Evolutionary conservation across 164 flowering plant genomes (phyloP), one percentile per base, ranked within the genome.

Genomic region (Chloranthus sessilifolius): DNA sequence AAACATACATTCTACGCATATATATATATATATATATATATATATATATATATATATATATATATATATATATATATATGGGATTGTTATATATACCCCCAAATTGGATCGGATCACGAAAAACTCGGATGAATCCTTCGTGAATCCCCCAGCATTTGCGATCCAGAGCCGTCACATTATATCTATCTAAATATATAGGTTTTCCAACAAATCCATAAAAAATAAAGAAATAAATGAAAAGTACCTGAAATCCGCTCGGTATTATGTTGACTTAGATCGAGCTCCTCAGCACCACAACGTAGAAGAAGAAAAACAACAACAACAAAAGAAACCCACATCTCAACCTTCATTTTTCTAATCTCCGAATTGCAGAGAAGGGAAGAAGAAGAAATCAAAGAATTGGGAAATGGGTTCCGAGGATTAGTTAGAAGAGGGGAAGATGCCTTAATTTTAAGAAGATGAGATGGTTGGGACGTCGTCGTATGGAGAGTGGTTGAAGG

Each of bases 211-310:
- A 40, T 31, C 20, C 25, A 14, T 5, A 21, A 8, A 15, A 15
- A 7, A 4, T 0, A 4, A 40, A 37, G 16, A 20, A 29, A 9
- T n/a, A 3, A 29, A 58, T 20, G 36, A 54, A 47, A 27, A 52
- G 10, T 26, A 81, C 92, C 92, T 63, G 87, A 77, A 61, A 84
- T 84, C 46, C 92, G 53, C 71, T 84, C 92, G 6, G 92, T 75
- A n/a, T n/a, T n/a, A 14, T 45, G 82, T 52, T 64, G 83, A 63
- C 39, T 60, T 34, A 63, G 52, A 19, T 68, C 59, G 20, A 61
- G 50, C 56, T 63, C 63, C 41, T 54, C 40, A 21, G 78, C 80
- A 50, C 42, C 73, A 31, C 48, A 17, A 53, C 25, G 30, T 12
- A 44, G 7, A 24, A 44, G 31, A 44, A 24, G 28, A 24, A 44